phyloP scores from a whole-genome alignment of 2,329 filamentous ascomycete species.

The Xenoacremonium recifei region DNA sequence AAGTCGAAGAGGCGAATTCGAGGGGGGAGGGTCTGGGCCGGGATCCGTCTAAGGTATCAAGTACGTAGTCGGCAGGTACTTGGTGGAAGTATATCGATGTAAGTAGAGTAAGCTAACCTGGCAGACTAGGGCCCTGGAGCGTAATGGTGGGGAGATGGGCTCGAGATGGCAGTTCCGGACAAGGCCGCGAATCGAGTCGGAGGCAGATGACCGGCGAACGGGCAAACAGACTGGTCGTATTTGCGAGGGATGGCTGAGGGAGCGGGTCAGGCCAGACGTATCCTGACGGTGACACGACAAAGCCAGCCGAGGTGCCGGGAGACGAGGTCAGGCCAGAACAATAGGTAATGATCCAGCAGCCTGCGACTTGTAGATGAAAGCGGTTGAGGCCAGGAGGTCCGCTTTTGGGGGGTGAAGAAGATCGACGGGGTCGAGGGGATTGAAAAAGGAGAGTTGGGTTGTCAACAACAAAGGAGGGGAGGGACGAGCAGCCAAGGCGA shows the following conservation, averaged over 20 bases:
- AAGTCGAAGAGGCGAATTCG: constrained; percentile 27
- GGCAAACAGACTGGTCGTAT: not conserved
- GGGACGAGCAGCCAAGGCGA: not conserved
- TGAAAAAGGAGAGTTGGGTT: not conserved
- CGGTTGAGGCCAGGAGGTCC: too few species aligned
- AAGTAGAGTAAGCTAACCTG: too few species aligned
- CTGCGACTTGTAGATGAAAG: too few species aligned
- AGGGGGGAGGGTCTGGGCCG: constrained; percentile 19
- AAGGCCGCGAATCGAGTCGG: not conserved
- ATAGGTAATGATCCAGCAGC: not conserved
- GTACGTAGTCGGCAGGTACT: not conserved
- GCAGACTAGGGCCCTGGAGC: not conserved
- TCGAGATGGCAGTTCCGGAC: not conserved
- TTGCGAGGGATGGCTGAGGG: constrained; percentile 7
- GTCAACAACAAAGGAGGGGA: not conserved
- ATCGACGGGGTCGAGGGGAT: not conserved
- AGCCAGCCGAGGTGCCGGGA: constrained; percentile 14
- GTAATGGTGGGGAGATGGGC: not conserved
- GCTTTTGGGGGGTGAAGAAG: not conserved
- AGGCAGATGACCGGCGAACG: not conserved
- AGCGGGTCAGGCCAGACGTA: constrained; percentile 18
- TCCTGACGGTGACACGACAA: constrained; percentile 20
- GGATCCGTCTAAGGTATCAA: constrained; percentile 6
- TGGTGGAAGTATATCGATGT: constrained; percentile 1
- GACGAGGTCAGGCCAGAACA: constrained; percentile 11